A percentile compares a stretch with the other conserved stretches of the same genome.
These are phyloP conservation scores for Colletotrichum chrysophilum DNA, from an alignment of 2,329 filamentous ascomycete genomes.

Conservation along the genomic window DNA sequence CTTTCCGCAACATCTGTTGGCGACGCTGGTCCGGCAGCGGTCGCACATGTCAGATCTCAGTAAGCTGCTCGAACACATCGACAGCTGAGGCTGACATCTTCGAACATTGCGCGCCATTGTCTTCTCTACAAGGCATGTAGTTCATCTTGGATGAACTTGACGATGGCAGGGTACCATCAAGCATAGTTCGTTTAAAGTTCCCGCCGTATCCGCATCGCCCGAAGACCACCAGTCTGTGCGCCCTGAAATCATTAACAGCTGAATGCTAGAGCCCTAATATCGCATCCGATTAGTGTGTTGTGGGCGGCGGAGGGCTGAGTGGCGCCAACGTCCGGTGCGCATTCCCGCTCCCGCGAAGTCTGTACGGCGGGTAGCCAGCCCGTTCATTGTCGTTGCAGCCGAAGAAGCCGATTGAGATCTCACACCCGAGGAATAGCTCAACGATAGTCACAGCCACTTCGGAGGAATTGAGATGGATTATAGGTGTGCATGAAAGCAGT, in stretches of 20 bases:
- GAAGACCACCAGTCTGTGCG: not conserved
- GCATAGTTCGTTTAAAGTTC: conserved; percentile 4
- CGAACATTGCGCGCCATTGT: not conserved
- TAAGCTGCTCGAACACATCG: not conserved
- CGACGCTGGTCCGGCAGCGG: not conserved
- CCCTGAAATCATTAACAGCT: not conserved
- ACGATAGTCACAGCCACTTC: not conserved
- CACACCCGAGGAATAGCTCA: not conserved
- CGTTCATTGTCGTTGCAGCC: not conserved
- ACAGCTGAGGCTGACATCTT: not conserved
- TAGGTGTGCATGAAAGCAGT: not conserved
- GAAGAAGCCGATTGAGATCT: not conserved
- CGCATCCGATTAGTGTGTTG: not conserved
- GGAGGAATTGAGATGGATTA: not conserved
- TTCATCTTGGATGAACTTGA: not conserved
- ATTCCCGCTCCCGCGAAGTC: not conserved
- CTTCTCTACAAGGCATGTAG: not conserved
- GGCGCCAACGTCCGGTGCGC: not conserved
- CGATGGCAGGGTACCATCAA: not conserved
- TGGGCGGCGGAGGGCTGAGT: not conserved
- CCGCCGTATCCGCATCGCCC: not conserved
- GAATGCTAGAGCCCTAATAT: not conserved
- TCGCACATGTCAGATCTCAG: not conserved
- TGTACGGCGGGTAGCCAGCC: not conserved
- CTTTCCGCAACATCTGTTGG: not conserved